Conservation (phyloP, 768 basidiomycete species). For the Clitopilus passeckerianus region DNA sequence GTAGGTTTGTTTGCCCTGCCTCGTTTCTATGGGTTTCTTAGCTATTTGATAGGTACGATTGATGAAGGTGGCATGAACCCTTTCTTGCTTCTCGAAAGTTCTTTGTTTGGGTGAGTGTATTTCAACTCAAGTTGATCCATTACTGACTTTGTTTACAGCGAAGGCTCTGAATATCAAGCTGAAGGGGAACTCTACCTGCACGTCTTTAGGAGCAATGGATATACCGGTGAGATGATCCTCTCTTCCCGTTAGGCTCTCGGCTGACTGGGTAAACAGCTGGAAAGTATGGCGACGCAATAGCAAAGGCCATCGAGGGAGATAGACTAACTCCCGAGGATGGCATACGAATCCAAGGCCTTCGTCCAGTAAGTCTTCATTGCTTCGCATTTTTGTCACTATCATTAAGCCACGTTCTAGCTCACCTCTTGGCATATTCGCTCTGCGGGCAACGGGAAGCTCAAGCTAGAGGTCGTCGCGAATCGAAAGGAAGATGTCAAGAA, state of each 20-base stretch:
- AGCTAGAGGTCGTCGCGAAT: neutral
- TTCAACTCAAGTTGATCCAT: neutral
- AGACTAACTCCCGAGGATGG: neutral
- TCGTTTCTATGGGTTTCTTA: neutral
- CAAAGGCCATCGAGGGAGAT: neutral
- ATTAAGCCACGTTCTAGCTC: neutral
- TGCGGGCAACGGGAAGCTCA: neutral
- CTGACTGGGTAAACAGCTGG: neutral
- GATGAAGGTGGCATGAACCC: neutral
- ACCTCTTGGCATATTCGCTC: neutral
- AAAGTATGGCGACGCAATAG: neutral
- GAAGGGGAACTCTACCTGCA: neutral
- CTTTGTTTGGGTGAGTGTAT: neutral
- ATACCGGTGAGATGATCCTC: neutral
- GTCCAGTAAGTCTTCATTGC: neutral
- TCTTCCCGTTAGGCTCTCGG: neutral
- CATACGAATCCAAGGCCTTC: neutral
- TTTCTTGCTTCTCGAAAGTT: neutral
- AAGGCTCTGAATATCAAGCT: neutral
- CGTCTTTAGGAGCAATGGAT: neutral
- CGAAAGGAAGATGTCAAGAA: neutral
- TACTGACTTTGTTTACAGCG: neutral
- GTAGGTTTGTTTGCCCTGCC: neutral
- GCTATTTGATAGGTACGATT: neutral
- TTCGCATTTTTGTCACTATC: neutral